These are phyloP conservation scores for Plicaturopsis crispa DNA, from an alignment of 768 basidiomycete species.

Conservation along the genomic window DNA sequence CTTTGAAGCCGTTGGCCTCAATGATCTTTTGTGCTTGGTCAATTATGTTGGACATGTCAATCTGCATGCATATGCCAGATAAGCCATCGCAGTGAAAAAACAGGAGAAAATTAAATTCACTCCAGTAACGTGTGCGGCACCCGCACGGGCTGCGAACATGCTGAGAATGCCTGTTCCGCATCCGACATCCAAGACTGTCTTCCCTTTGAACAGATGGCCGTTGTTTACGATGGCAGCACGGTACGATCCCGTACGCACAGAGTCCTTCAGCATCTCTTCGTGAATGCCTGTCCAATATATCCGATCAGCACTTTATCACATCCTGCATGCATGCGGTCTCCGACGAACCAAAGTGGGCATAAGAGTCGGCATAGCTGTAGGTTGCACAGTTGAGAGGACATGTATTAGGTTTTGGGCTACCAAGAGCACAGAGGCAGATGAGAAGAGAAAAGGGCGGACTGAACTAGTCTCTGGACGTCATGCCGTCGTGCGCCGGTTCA, in stretches of 20 bases:
- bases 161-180: constrained; percentile 97
- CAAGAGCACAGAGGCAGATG: constrained; percentile 16
- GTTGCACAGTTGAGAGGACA: constrained; percentile 19
- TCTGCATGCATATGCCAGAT: constrained; percentile 36
- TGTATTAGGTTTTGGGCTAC: constrained; percentile 27
- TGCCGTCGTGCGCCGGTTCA: constrained; percentile 30
- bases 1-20: constrained; percentile 92
- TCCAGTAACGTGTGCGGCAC: constrained; percentile 89
- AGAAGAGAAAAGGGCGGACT: too few relatives aligned
- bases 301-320: neutral
- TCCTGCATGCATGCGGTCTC: neutral
- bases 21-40: constrained; percentile 98
- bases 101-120: constrained; percentile 34
- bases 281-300: constrained; percentile 65
- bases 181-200: constrained; percentile 95
- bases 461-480: constrained; percentile 90
- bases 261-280: constrained; percentile 99
- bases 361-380: constrained; percentile 87
- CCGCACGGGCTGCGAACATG: constrained; percentile 97
- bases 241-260: constrained; percentile 92
- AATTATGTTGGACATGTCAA: constrained; percentile 99
- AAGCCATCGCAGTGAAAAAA: constrained; percentile 2
- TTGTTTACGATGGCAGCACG: constrained; percentile 93
- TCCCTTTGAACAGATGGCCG: constrained; percentile 90
- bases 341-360: constrained; percentile 91